phyloP scores from a whole-genome alignment of 352 stramenopile genomes.

The Phytopythium kandeliae region DNA sequence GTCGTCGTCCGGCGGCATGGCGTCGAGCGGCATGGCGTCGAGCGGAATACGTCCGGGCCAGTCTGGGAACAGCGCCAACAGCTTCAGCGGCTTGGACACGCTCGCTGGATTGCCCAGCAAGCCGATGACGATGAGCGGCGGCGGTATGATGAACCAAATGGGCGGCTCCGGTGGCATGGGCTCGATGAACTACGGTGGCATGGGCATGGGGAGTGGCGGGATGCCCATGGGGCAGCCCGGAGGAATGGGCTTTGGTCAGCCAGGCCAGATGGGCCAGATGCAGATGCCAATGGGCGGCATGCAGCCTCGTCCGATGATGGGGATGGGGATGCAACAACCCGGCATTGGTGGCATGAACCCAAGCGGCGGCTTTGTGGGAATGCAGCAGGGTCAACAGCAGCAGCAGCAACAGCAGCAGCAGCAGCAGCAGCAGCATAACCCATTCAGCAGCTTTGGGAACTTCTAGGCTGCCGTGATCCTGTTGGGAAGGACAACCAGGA shows the following conservation, averaged over 20 bases:
- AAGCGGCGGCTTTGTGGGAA: constrained; percentile 29
- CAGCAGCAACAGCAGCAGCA: constrained; percentile 42
- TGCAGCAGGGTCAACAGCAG: constrained; percentile 20
- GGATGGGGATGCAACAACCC: constrained; percentile 32
- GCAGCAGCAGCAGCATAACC: constrained; percentile 50
- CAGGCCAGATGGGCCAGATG: constrained; percentile 30
- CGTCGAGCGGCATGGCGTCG: constrained; percentile 7
- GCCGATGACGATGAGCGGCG: constrained; percentile 34
- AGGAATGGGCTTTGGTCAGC: constrained; percentile 24
- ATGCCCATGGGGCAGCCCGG: constrained; percentile 23
- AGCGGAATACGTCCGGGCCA: constrained; percentile 23
- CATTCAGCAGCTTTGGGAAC: constrained; percentile 52
- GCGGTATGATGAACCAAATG: constrained; percentile 44
- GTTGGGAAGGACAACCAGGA: not conserved
- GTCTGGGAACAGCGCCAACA: constrained; percentile 38
- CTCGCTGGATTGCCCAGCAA: constrained; percentile 76
- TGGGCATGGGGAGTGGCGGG: constrained; percentile 14
- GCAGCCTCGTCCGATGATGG: constrained; percentile 30
- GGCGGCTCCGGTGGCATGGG: constrained; percentile 24
- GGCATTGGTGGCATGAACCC: constrained; percentile 60
- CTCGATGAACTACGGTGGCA: constrained; percentile 38
- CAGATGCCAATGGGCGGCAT: constrained; percentile 35
- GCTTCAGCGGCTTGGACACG: constrained; percentile 78
- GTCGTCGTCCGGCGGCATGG: constrained; percentile 13
- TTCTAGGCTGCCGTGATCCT: constrained; percentile 10